A percentile compares a stretch with the other conserved stretches of the same genome.
Conservation (phyloP, 495 filamentous ascomycete species). For the Opeltia flavorubescens region DNA sequence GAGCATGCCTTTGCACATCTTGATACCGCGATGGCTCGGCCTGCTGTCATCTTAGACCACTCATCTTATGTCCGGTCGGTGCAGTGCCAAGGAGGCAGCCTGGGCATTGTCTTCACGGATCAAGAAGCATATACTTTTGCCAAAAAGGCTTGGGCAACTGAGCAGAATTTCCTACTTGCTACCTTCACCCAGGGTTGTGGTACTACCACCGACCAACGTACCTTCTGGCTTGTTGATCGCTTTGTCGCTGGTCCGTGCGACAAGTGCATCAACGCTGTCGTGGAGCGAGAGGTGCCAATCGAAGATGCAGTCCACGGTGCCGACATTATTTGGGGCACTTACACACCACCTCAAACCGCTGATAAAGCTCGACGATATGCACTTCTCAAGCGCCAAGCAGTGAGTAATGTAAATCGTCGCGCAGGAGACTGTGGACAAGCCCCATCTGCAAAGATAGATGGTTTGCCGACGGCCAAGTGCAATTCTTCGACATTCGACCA, state of each 20-base stretch:
- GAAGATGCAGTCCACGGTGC: not conserved
- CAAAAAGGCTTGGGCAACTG: not conserved
- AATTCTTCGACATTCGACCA: conserved; percentile 1
- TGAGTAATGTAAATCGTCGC: not conserved
- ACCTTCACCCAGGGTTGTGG: not conserved
- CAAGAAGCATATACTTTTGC: not conserved
- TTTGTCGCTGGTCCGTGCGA: not conserved
- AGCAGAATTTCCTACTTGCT: not conserved
- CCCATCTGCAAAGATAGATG: not conserved
- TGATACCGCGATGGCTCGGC: not conserved
- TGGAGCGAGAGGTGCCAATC: not conserved
- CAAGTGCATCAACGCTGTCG: not conserved
- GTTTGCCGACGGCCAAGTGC: not conserved
- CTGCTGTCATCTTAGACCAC: conserved; percentile 1
- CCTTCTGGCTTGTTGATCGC: not conserved
- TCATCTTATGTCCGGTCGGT: not conserved
- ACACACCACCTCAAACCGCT: not conserved
- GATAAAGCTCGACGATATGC: too few species aligned
- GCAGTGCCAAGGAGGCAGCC: not conserved
- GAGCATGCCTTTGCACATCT: not conserved
- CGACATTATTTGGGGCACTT: not conserved
- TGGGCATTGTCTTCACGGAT: not conserved
- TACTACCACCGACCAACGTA: not conserved
- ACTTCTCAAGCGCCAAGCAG: not conserved
- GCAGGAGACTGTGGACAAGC: not conserved